Percentiles rank a stretch among this genome's conserved stretches.
Conservation (phyloP, 495 filamentous ascomycete genomes). For the Thozetella sp. region DNA sequence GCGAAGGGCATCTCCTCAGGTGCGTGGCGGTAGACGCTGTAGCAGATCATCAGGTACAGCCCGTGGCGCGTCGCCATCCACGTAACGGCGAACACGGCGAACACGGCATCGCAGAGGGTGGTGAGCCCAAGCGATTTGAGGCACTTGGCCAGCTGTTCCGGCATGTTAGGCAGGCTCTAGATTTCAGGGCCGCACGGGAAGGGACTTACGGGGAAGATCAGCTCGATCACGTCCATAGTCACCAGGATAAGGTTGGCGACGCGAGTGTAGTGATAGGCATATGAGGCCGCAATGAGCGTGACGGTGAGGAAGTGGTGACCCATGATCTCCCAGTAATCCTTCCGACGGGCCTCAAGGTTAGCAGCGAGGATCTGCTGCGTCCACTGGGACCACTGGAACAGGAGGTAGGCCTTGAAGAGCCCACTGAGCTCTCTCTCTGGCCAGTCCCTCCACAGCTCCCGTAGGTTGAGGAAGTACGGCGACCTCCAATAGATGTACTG, state of each 20-base stretch:
- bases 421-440: conserved; percentile 68
- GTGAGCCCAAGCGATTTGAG: conserved; percentile 79
- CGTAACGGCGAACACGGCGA: conserved; percentile 76
- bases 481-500: conserved; percentile 78
- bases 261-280: conserved; percentile 75
- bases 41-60: conserved; percentile 72
- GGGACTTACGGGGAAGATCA: conserved; percentile 75
- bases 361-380: conserved; percentile 88
- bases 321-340: conserved; percentile 91
- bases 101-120: conserved; percentile 72
- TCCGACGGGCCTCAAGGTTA: conserved; percentile 83
- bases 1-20: conserved; percentile 62
- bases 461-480: conserved; percentile 71
- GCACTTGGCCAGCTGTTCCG: conserved; percentile 75
- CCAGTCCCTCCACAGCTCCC: conserved; percentile 77
- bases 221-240: conserved; percentile 87
- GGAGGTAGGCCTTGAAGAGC: conserved; percentile 80
- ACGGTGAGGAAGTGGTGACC: conserved; percentile 87
- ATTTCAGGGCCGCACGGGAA: too few relatives aligned
- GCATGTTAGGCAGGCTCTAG: too few relatives aligned
- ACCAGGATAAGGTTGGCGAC: conserved; percentile 84
- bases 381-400: conserved; percentile 87
- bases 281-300: conserved; percentile 70
- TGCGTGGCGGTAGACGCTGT: conserved; percentile 70
- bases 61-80: conserved; percentile 84